A percentile compares a stretch with the other conserved stretches of the same genome.
These are phyloP conservation scores for Pulicaria dysenterica DNA, from an alignment of 129 eudicot species.

Conservation along the genomic window DNA sequence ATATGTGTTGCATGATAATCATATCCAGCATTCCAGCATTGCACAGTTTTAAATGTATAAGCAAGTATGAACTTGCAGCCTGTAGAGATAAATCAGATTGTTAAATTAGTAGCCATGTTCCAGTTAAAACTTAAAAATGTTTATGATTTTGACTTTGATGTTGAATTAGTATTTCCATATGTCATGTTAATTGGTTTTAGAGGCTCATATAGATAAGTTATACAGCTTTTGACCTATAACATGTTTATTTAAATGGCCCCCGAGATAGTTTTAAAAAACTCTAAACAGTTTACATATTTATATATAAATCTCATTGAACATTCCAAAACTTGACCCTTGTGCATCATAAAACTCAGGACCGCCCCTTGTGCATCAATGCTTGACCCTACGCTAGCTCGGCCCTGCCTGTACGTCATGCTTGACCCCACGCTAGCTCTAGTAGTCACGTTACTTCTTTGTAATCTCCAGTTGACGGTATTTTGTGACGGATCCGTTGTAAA, in stretches of 20 bases:
- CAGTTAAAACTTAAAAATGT: conserved; percentile 8
- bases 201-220: conserved; percentile 3
- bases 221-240: conserved; percentile 15
- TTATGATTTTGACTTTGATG: no score
- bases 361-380: no score
- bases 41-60: conserved; percentile 9
- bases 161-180: conserved; percentile 20
- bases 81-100: conserved; percentile 38
- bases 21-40: neutral
- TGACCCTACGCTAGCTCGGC: no score
- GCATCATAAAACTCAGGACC: no score
- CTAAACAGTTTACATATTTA: conserved; percentile 4
- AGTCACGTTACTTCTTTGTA: no score
- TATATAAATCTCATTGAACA: conserved; percentile 1
- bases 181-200: conserved; percentile 27
- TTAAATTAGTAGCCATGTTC: conserved; percentile 30
- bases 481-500: no score
- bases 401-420: no score
- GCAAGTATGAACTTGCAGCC: conserved; percentile 14
- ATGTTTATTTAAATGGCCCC: neutral
- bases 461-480: no score
- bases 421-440: no score
- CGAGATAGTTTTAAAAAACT: neutral
- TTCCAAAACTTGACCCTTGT: no score
- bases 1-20: conserved; percentile 8